Conservation (phyloP, 176 grass and related monocot genomes). For the Eragrostis curvula region DNA sequence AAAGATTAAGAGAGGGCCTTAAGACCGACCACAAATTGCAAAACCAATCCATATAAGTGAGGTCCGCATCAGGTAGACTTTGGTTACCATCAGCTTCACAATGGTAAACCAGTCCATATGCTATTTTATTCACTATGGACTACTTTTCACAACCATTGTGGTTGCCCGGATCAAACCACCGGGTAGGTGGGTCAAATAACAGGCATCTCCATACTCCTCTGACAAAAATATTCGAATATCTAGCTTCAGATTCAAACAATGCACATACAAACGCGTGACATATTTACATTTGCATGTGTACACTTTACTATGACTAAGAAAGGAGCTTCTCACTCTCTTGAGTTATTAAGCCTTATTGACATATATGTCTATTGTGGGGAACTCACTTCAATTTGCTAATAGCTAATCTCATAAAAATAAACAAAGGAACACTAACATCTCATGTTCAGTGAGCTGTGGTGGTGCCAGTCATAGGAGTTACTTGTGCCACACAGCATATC, state of each 20-base stretch:
- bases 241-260: not conserved
- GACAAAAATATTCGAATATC: not conserved
- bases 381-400: not conserved
- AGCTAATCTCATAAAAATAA: not conserved
- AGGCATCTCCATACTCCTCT: not conserved
- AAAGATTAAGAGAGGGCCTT: too few relatives aligned
- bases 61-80: too few relatives aligned
- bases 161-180: too few relatives aligned
- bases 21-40: too few relatives aligned
- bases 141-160: too few relatives aligned
- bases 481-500: conserved; percentile 96
- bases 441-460: not conserved
- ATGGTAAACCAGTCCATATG: too few relatives aligned
- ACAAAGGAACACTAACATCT: not conserved
- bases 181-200: too few relatives aligned
- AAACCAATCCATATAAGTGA: too few relatives aligned
- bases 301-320: not conserved
- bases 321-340: not conserved
- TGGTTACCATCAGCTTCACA: too few relatives aligned
- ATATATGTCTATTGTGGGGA: not conserved
- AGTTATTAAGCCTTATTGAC: not conserved
- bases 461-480: conserved; percentile 39
- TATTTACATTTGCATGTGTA: not conserved
- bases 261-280: not conserved
- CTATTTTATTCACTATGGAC: too few relatives aligned